Evolutionary conservation across 768 basidiomycete species (phyloP).

Genomic region (Daedaleopsis nitida): DNA sequence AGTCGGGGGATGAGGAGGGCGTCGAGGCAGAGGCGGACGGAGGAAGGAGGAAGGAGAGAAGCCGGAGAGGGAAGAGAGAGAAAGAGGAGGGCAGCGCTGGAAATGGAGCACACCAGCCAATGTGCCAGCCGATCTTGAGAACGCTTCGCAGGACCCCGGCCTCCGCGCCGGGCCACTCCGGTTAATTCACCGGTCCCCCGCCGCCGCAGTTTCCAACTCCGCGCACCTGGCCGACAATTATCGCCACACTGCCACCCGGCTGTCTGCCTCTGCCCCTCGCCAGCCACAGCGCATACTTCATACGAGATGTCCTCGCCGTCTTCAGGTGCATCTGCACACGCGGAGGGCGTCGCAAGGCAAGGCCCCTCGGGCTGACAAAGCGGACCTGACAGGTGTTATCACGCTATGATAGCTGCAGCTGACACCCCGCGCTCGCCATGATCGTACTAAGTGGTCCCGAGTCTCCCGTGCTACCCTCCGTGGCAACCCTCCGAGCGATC

Average conservation of each 20-base stretch:
- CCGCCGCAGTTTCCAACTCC: not conserved
- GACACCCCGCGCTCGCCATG: too few relatives aligned
- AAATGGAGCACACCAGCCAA: conserved; percentile 2
- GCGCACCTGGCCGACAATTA: not conserved
- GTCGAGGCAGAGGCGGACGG: conserved; percentile 1
- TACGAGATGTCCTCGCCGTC: too few relatives aligned
- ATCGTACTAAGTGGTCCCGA: not conserved
- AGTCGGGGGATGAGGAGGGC: not conserved
- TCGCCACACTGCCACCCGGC: not conserved
- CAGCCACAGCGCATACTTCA: not conserved
- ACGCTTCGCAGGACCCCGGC: conserved; percentile 11
- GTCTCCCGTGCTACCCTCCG: not conserved
- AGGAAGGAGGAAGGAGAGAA: conserved; percentile 1
- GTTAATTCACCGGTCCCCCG: not conserved
- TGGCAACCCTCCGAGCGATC: not conserved
- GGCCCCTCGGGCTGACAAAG: not conserved
- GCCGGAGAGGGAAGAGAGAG: conserved; percentile 6
- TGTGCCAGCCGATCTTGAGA: conserved; percentile 20
- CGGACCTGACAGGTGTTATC: not conserved
- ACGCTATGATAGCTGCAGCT: not conserved
- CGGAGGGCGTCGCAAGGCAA: not conserved
- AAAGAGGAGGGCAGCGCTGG: conserved; percentile 11
- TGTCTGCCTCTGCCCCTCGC: not conserved
- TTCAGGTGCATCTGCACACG: too few relatives aligned
- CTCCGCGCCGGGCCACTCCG: conserved; percentile 8